Percentiles rank a stretch among this genome's conserved stretches.
Evolutionary conservation across 2,329 filamentous ascomycete species (phyloP).

Genomic region (Colletotrichum sp.): DNA sequence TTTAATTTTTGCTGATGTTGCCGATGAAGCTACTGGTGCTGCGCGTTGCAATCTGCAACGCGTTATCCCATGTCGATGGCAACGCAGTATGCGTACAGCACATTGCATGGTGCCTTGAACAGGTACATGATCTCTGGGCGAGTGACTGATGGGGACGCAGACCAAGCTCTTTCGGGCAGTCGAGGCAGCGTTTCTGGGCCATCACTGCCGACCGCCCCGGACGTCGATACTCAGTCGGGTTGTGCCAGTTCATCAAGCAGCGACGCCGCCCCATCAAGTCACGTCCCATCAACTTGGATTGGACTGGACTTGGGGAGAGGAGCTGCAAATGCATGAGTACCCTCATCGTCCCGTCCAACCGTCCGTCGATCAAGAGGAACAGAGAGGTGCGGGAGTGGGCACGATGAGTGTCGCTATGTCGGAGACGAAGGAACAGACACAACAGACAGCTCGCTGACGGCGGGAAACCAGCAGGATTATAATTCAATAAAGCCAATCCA

Average conservation of each 20-base stretch:
- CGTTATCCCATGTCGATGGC: slow-evolving; percentile 4
- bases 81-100: background rate
- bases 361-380: slow-evolving; percentile 11
- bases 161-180: slow-evolving; percentile 11
- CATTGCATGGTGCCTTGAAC: background rate
- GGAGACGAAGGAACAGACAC: slow-evolving; percentile 11
- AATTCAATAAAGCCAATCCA: slow-evolving; percentile 4
- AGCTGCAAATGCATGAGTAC: slow-evolving; percentile 1
- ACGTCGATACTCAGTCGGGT: slow-evolving; percentile 12
- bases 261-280: slow-evolving; percentile 17
- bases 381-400: background rate
- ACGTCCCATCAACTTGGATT: slow-evolving; percentile 11
- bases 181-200: background rate
- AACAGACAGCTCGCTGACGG: slow-evolving; percentile 13
- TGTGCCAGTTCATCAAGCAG: slow-evolving; percentile 22
- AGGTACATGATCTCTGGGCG: background rate
- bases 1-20: background rate
- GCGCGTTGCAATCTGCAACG: slow-evolving; percentile 10
- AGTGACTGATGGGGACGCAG: slow-evolving; percentile 5
- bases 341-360: slow-evolving; percentile 11
- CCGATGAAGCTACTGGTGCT: background rate
- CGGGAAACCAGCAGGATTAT: background rate
- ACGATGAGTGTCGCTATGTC: background rate
- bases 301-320: slow-evolving; percentile 1
- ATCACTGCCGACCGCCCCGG: slow-evolving; percentile 16